Evolutionary conservation across 73 alveolate species (phyloP).

Genomic region (Symbiodinium pilosum): DNA sequence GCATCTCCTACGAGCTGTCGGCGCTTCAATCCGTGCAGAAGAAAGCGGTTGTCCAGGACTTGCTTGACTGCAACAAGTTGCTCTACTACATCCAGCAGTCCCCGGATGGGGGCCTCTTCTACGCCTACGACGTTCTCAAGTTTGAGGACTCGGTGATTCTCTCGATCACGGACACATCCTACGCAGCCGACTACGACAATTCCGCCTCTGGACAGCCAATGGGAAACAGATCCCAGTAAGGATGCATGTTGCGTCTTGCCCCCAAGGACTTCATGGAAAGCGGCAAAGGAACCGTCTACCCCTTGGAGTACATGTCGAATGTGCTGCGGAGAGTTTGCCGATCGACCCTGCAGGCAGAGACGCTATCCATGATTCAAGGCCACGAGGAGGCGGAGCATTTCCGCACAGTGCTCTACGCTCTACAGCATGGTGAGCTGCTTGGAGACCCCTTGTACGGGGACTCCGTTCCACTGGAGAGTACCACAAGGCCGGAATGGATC

Average conservation of each 20-base stretch:
- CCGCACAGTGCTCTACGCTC: background rate
- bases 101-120: background rate
- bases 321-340: background rate
- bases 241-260: background rate
- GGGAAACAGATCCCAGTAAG: conserved; percentile 1
- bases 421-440: background rate
- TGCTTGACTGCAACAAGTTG: background rate
- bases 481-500: background rate
- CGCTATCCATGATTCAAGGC: background rate
- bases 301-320: background rate
- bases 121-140: background rate
- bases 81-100: background rate
- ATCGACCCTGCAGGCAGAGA: background rate
- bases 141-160: background rate
- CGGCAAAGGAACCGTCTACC: background rate
- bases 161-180: background rate
- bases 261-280: background rate
- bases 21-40: background rate
- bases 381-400: background rate
- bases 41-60: background rate
- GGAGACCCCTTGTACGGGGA: background rate
- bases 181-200: background rate
- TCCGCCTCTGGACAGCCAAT: background rate
- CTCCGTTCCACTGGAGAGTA: background rate
- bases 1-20: background rate